A percentile compares a stretch with the other conserved stretches of the same genome.
Conservation (phyloP, 2,329 filamentous ascomycete species). For the Gremmenia infestans region DNA sequence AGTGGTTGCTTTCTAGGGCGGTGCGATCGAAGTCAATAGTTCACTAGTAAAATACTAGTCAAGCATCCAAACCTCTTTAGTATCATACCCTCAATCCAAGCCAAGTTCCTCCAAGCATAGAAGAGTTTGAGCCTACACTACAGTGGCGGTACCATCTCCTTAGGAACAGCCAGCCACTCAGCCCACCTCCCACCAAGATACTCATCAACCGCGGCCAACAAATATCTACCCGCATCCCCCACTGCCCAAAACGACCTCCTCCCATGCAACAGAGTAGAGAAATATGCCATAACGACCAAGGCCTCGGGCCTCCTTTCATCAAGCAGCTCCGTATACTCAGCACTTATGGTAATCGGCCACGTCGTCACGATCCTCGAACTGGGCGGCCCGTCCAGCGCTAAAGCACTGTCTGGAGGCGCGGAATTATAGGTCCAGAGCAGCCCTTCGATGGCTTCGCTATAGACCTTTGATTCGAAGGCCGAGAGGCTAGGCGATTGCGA, state of each 20-base stretch:
- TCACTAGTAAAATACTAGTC: too few species aligned
- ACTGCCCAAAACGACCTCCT: constrained; percentile 23
- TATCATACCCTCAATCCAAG: too few species aligned
- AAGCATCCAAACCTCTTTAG: too few species aligned
- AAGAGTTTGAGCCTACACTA: neutral
- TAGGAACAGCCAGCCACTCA: constrained; percentile 10
- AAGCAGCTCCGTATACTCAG: constrained; percentile 31
- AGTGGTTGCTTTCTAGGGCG: too few species aligned
- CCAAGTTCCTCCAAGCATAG: too few species aligned
- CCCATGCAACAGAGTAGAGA: constrained; percentile 32
- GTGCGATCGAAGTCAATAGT: too few species aligned
- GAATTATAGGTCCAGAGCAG: constrained; percentile 17
- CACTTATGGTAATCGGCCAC: constrained; percentile 34
- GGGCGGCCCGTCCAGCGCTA: neutral
- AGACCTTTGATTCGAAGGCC: neutral
- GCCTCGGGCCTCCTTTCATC: constrained; percentile 31
- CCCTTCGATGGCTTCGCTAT: constrained; percentile 7
- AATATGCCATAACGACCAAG: constrained; percentile 35
- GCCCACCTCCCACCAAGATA: constrained; percentile 19
- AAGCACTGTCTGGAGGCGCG: neutral
- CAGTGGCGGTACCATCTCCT: neutral
- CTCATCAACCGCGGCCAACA: constrained; percentile 20
- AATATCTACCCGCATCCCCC: constrained; percentile 19
- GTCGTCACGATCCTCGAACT: constrained; percentile 24
- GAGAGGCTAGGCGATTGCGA: neutral